These are phyloP conservation scores for Dothistroma septosporum DNA, from an alignment of 2,329 filamentous ascomycete genomes.

Conservation along the genomic window DNA sequence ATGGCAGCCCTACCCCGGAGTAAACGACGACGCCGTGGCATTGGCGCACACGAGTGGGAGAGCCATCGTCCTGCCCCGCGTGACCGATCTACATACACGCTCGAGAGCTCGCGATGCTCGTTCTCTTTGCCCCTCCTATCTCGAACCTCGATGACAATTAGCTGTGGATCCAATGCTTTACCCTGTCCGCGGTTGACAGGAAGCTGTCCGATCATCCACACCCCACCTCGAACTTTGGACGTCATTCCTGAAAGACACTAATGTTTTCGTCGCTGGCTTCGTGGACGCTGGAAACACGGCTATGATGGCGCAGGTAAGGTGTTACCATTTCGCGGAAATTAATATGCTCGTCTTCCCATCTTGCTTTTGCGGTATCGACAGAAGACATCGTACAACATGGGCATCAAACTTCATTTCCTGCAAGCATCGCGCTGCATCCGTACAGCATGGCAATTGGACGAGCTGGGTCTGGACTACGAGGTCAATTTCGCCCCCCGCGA, in stretches of 20 bases:
- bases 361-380: background rate
- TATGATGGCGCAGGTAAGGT: background rate
- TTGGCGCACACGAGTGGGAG: background rate
- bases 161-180: background rate
- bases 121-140: background rate
- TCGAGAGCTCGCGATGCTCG: background rate
- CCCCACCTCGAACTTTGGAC: background rate
- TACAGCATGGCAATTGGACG: slow-evolving; percentile 46
- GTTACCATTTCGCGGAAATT: background rate
- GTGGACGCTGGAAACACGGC: background rate
- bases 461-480: slow-evolving; percentile 42
- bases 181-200: background rate
- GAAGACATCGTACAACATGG: background rate
- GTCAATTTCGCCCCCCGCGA: slow-evolving; percentile 40
- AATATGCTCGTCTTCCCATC: background rate
- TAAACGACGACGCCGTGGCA: too few relatives aligned
- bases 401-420: slow-evolving; percentile 46
- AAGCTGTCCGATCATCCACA: background rate
- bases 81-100: background rate
- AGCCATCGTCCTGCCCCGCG: background rate
- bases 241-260: background rate
- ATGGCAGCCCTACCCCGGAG: too few relatives aligned
- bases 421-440: slow-evolving; percentile 46
- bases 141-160: background rate
- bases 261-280: background rate